Evolutionary conservation across 148 eudicot genomes (phyloP).

Genomic region (Amaranthus cruentus): DNA sequence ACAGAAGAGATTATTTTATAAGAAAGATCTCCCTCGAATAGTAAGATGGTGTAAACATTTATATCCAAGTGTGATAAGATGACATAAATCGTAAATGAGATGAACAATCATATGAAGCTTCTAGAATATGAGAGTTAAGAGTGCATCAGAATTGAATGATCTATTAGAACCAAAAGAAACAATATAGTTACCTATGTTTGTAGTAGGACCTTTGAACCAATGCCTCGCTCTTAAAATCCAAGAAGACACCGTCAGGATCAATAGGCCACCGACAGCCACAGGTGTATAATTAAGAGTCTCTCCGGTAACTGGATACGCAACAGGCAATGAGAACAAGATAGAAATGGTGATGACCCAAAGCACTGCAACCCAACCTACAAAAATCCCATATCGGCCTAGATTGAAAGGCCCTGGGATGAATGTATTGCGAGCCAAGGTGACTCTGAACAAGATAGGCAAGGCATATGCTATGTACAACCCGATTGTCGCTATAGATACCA

Average conservation of each 20-base stretch:
- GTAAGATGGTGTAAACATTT: too few species aligned
- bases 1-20: not conserved
- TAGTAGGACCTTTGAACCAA: constrained; percentile 89
- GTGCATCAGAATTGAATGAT: too few species aligned
- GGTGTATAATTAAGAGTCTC: constrained; percentile 91
- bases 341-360: constrained; percentile 78
- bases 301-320: constrained; percentile 62
- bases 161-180: not conserved
- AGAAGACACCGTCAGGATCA: constrained; percentile 46
- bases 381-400: constrained; percentile 64
- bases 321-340: constrained; percentile 78
- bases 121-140: not conserved
- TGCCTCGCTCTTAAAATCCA: constrained; percentile 71
- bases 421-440: constrained; percentile 81
- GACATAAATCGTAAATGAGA: not conserved
- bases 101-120: not conserved
- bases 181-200: constrained; percentile 47
- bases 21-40: not conserved
- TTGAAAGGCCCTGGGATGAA: constrained; percentile 82
- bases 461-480: constrained; percentile 94
- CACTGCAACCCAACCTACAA: constrained; percentile 84
- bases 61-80: too few species aligned
- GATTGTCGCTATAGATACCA: constrained; percentile 88
- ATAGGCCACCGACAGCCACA: constrained; percentile 82
- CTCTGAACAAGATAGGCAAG: constrained; percentile 77